These are phyloP conservation scores for Daldinia concentrica DNA, from an alignment of 495 filamentous ascomycete species.

Conservation along the genomic window DNA sequence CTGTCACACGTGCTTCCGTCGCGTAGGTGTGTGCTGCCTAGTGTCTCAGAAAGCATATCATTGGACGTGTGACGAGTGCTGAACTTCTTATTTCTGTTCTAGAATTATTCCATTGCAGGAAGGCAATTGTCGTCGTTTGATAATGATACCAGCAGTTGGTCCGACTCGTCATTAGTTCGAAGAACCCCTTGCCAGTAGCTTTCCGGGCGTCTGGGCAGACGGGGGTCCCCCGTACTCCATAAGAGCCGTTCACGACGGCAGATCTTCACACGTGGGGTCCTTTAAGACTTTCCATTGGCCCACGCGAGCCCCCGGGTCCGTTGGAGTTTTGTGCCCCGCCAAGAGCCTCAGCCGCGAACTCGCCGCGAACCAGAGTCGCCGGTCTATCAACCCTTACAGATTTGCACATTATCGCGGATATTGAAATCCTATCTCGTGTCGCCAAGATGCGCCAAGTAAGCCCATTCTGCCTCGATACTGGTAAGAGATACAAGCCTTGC, in stretches of 20 bases:
- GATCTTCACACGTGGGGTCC: conserved; percentile 37
- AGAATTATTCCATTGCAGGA: conserved; percentile 37
- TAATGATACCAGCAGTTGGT: conserved; percentile 14
- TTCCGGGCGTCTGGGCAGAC: conserved; percentile 34
- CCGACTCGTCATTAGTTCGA: conserved; percentile 13
- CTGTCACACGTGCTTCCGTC: conserved; percentile 2
- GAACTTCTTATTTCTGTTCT: conserved; percentile 23
- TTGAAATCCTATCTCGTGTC: conserved; percentile 26
- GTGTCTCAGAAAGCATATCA: conserved; percentile 1
- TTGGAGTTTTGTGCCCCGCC: conserved; percentile 15
- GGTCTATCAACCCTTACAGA: background rate
- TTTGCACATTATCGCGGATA: conserved; percentile 33
- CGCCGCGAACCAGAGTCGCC: conserved; percentile 29
- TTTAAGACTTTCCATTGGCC: conserved; percentile 17
- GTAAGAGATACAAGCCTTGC: conserved; percentile 23
- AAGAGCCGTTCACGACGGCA: conserved; percentile 31
- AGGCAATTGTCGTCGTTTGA: conserved; percentile 12
- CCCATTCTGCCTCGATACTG: conserved; percentile 32
- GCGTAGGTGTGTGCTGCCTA: conserved; percentile 9
- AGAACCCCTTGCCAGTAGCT: conserved; percentile 11
- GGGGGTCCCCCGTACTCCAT: conserved; percentile 16
- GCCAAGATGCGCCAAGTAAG: conserved; percentile 37
- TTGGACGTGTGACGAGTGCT: conserved; percentile 8
- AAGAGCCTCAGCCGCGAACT: conserved; percentile 42
- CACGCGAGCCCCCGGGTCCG: background rate